Evolutionary conservation across 2,329 filamentous ascomycete species (phyloP), one percentile per base, ranked within the genome.

Genomic region (Hypoxylon rubiginosum): DNA sequence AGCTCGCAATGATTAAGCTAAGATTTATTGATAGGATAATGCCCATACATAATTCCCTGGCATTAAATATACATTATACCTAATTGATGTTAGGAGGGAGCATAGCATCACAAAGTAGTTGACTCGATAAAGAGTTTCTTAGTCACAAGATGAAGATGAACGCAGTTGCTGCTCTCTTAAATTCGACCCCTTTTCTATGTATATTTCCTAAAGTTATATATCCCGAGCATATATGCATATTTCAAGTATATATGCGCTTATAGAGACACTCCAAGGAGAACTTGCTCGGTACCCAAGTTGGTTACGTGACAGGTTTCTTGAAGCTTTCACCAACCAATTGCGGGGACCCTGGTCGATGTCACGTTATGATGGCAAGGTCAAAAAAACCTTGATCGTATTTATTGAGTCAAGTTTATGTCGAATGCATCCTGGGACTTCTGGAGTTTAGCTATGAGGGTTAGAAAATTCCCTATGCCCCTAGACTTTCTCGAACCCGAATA

Each of bases 321-420:
- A 34, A 64, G 46, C 62, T 59, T 65, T 58, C 50, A 48, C 58
- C 64, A 62, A 53, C 52, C 34, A 28, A 36, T 62, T 63, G 64
- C 64, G 67, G 67, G 67, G 67, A 67, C 45, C 67, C 67, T 67
- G 58, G 67, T 65, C 62, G 24, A 65, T 65, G 64, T 67, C 67
- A 69, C 67, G 64, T 67, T 69, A 64, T 63, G 50, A 64, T 64
- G 60, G 60, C 58, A 36, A 66, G 66, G 56, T 53, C 39, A 57
- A 49, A 45, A 51, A 50, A 46, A 15, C 3, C 8, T 46, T 55
- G 46, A n/a, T 28, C 39, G 26, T 32, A 56, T 54, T 51, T 59
- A 54, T 55, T 51, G 6, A 46, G 13, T 51, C 3, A 2, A 30
- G 24, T 15, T 15, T 30, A 50, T 9, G 13, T 17, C 15, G 15